A percentile compares a stretch with the other conserved stretches of the same genome.
phyloP scores from a whole-genome alignment of 2,329 filamentous ascomycete genomes.

The Claviceps pazoutovae region DNA sequence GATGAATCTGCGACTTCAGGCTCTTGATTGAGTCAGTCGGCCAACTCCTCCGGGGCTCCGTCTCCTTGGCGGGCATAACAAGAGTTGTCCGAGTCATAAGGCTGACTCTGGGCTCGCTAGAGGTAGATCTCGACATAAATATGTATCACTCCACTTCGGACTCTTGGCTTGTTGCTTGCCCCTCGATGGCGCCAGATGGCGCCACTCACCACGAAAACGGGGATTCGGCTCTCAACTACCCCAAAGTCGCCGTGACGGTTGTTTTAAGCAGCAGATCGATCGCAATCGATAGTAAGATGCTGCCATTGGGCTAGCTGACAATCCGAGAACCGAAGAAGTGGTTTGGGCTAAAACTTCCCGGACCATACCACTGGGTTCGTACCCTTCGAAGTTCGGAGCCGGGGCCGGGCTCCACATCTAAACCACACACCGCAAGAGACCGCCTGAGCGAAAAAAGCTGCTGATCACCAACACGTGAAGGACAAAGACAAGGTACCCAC shows the following conservation, averaged over 20 bases:
- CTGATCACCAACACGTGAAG: neutral
- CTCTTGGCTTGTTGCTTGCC: neutral
- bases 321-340: neutral
- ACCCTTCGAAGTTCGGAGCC: no score
- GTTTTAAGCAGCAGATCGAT: neutral
- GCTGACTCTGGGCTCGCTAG: neutral
- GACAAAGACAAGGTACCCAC: neutral
- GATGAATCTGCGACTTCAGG: neutral
- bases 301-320: neutral
- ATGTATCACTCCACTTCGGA: neutral
- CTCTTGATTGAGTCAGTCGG: neutral
- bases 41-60: neutral
- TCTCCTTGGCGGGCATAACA: neutral
- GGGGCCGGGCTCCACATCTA: neutral
- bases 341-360: no score
- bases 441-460: neutral
- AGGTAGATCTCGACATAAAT: neutral
- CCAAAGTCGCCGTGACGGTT: neutral
- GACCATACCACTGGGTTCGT: neutral
- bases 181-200: slow-evolving; percentile 1
- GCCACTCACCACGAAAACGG: neutral
- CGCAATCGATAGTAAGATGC: neutral
- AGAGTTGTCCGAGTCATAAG: neutral
- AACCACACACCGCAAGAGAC: neutral
- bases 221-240: neutral